A percentile compares a stretch with the other conserved stretches of the same genome.
These are phyloP conservation scores for Diaporthe vexans DNA, from an alignment of 2,329 filamentous ascomycete genomes.

Conservation along the genomic window DNA sequence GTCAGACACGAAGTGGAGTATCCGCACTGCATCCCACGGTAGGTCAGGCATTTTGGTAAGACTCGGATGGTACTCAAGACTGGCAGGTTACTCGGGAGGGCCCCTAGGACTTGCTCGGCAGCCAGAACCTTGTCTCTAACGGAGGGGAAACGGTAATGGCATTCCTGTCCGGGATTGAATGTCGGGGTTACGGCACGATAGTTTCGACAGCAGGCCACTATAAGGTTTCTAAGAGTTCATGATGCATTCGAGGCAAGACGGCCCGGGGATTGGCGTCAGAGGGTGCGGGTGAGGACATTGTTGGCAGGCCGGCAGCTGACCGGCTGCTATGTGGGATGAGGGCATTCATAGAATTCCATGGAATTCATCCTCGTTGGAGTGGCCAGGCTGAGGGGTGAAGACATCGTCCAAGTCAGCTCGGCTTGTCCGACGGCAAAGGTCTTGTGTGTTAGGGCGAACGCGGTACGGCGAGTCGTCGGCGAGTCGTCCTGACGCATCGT, in stretches of 20 bases:
- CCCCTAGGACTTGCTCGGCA: not conserved
- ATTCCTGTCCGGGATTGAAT: constrained; percentile 13
- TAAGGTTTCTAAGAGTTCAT: constrained; percentile 27
- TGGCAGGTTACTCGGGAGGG: constrained; percentile 4
- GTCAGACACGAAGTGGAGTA: not conserved
- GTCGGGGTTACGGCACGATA: constrained; percentile 3
- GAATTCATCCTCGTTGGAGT: not conserved
- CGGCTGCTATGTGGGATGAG: not conserved
- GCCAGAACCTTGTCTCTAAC: constrained; percentile 27
- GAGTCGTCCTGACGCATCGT: not conserved
- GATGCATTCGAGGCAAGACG: constrained; percentile 5
- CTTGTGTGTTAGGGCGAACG: not conserved
- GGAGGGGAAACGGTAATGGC: constrained; percentile 1
- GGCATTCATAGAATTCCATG: not conserved
- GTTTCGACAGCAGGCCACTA: constrained; percentile 34
- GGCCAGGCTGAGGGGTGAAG: not conserved
- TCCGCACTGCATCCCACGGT: not conserved
- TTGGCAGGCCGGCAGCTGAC: constrained; percentile 1
- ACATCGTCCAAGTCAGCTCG: not conserved
- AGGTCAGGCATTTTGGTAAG: not conserved
- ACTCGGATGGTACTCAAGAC: constrained; percentile 4
- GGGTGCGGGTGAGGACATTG: not conserved
- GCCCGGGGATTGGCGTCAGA: constrained; percentile 1
- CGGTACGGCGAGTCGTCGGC: constrained; percentile 17
- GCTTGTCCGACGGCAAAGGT: not conserved